Percentiles rank a stretch among this genome's conserved stretches.
Conservation (phyloP, 1,284 basidiomycete genomes). For the Pascua guehoae region DNA sequence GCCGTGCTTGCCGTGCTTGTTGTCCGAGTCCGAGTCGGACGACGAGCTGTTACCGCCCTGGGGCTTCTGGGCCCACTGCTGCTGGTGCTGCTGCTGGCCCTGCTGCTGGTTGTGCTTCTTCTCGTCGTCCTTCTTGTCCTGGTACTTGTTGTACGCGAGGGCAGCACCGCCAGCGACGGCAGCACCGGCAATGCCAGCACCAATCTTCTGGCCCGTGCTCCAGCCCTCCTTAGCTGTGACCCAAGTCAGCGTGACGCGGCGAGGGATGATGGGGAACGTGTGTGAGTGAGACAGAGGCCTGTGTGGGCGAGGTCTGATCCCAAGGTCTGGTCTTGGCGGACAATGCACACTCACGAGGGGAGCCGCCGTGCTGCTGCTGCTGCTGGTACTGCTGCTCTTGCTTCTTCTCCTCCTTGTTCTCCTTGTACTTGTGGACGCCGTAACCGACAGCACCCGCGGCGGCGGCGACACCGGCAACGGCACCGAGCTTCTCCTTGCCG, state of each 20-base stretch:
- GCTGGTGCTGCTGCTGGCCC: not conserved
- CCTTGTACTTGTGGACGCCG: slow-evolving; percentile 6
- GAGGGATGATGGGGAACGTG: too few relatives aligned
- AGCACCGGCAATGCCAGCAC: not conserved
- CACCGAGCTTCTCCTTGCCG: not conserved
- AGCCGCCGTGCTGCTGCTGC: not conserved
- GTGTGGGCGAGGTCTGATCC: too few relatives aligned
- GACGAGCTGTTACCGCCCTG: slow-evolving; percentile 1
- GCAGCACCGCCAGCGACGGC: not conserved
- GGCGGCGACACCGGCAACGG: slow-evolving; percentile 2
- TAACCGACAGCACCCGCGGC: slow-evolving; percentile 4
- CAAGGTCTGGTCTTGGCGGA: too few relatives aligned
- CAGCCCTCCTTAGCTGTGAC: not conserved
- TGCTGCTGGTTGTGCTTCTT: not conserved
- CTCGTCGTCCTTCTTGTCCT: not conserved
- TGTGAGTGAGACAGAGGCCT: too few relatives aligned
- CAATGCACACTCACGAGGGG: too few relatives aligned
- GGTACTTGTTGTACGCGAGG: slow-evolving; percentile 4
- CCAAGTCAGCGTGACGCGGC: too few relatives aligned
- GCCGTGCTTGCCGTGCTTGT: too few relatives aligned
- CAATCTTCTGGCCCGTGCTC: not conserved
- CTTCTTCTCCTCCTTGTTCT: slow-evolving; percentile 3
- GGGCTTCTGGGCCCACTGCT: not conserved
- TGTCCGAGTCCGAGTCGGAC: not conserved
- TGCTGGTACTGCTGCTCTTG: not conserved